Evolutionary conservation across 306 rosid genomes (phyloP).

Genomic region (Sechiopsis laciniata): DNA sequence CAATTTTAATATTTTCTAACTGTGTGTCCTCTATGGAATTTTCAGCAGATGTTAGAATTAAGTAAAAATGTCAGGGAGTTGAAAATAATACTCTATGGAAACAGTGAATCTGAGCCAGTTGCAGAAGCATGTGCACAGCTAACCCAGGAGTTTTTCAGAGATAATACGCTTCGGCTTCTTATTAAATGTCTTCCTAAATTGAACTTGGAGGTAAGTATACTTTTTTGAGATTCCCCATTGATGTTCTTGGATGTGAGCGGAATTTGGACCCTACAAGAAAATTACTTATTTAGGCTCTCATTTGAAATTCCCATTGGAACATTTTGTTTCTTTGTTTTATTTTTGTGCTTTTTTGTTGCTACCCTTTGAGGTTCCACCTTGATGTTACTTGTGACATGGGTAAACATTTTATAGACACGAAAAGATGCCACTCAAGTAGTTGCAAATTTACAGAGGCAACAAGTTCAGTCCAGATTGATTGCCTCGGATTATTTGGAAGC

Average conservation of each 20-base stretch:
- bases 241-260: conserved; percentile 60
- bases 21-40: conserved; percentile 22
- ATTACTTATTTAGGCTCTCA: background rate
- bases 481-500: conserved; percentile 95
- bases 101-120: conserved; percentile 91
- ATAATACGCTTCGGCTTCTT: conserved; percentile 65
- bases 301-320: background rate
- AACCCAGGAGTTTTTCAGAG: conserved; percentile 86
- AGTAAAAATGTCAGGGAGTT: conserved; percentile 75
- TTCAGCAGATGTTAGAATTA: conserved; percentile 63
- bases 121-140: conserved; percentile 85
- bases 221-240: conserved; percentile 11
- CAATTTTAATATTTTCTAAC: conserved; percentile 21
- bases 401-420: conserved; percentile 54
- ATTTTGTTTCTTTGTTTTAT: background rate
- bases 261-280: background rate
- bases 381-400: conserved; percentile 19
- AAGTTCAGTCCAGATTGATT: conserved; percentile 79
- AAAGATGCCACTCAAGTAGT: conserved; percentile 97
- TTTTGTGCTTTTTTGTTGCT: conserved; percentile 3
- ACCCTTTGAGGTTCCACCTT: conserved; percentile 7
- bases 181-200: conserved; percentile 72
- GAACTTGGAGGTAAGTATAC: conserved; percentile 75
- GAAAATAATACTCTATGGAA: conserved; percentile 81
- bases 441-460: conserved; percentile 96